phyloP scores from a whole-genome alignment of 352 stramenopile species.

The Phytophthora nicotianae region DNA sequence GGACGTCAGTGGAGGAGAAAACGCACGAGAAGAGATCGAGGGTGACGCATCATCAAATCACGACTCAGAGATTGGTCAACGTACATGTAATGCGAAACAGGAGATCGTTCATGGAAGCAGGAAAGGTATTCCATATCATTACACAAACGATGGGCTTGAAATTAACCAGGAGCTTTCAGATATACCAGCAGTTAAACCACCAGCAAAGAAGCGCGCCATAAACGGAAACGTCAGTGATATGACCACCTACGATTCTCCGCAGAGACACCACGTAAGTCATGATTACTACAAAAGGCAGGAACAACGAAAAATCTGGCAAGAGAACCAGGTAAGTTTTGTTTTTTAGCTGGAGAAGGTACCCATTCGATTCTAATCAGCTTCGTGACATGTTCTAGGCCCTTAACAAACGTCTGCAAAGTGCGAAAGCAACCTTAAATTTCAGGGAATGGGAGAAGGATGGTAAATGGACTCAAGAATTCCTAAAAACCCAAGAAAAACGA shows the following conservation, averaged over 20 bases:
- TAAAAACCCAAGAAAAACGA: slow-evolving; percentile 61
- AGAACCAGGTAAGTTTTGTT: slow-evolving; percentile 58
- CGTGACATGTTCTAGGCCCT: slow-evolving; percentile 36
- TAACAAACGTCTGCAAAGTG: slow-evolving; percentile 62
- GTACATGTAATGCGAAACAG: neutral
- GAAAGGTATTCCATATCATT: slow-evolving; percentile 2
- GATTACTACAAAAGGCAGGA: slow-evolving; percentile 76
- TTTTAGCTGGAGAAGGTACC: neutral
- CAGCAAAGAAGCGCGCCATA: slow-evolving; percentile 3
- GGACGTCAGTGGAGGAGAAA: slow-evolving; percentile 10
- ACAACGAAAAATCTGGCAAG: slow-evolving; percentile 72
- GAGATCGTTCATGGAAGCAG: neutral
- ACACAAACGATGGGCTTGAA: slow-evolving; percentile 1
- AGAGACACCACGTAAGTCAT: slow-evolving; percentile 20
- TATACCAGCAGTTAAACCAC: slow-evolving; percentile 18
- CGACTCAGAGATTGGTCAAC: neutral
- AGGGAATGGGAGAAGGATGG: slow-evolving; percentile 79
- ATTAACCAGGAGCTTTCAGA: slow-evolving; percentile 27
- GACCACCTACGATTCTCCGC: slow-evolving; percentile 29
- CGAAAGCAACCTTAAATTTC: slow-evolving; percentile 66
- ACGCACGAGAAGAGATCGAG: slow-evolving; percentile 25
- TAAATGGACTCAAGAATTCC: slow-evolving; percentile 74
- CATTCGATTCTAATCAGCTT: slow-evolving; percentile 2
- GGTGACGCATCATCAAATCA: slow-evolving; percentile 2
- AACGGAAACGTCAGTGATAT: slow-evolving; percentile 17